These are phyloP conservation scores for Larix kaempferi DNA, from an alignment of 75 land plant genomes.

Conservation along the genomic window DNA sequence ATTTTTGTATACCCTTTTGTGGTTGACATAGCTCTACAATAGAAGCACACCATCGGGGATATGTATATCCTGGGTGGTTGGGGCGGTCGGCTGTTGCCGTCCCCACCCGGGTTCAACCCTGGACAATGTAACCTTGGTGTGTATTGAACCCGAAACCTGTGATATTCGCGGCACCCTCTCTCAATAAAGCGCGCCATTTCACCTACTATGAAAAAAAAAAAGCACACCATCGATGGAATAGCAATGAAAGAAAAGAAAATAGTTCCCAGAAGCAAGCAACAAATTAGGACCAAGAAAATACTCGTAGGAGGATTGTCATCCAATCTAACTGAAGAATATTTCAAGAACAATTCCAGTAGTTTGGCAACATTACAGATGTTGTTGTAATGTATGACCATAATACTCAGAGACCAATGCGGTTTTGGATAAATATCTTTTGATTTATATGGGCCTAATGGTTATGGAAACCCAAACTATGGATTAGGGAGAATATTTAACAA, in stretches of 20 bases:
- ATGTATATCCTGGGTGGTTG: too few species aligned
- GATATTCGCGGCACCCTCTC: too few species aligned
- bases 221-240: too few species aligned
- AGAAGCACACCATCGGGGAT: slow-evolving; percentile 55
- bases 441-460: too few species aligned
- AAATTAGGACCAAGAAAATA: slow-evolving; percentile 87
- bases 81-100: too few species aligned
- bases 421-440: slow-evolving; percentile 95
- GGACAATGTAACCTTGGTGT: too few species aligned
- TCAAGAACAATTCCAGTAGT: slow-evolving; percentile 84
- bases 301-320: slow-evolving; percentile 96
- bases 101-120: too few species aligned
- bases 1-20: slow-evolving; percentile 51
- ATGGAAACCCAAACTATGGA: too few species aligned
- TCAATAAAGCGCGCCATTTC: too few species aligned
- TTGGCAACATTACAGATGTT: slow-evolving; percentile 88
- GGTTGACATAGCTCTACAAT: slow-evolving; percentile 58
- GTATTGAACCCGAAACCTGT: too few species aligned
- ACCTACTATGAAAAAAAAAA: too few species aligned
- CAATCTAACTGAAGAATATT: slow-evolving; percentile 82
- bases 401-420: slow-evolving; percentile 86
- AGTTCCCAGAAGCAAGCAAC: slow-evolving; percentile 68
- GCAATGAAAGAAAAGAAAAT: slow-evolving; percentile 56
- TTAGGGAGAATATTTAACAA: too few species aligned
- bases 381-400: slow-evolving; percentile 95